Base-by-base conservation (phyloP, 1,284 basidiomycete species). In the Pascua sp. region DNA sequence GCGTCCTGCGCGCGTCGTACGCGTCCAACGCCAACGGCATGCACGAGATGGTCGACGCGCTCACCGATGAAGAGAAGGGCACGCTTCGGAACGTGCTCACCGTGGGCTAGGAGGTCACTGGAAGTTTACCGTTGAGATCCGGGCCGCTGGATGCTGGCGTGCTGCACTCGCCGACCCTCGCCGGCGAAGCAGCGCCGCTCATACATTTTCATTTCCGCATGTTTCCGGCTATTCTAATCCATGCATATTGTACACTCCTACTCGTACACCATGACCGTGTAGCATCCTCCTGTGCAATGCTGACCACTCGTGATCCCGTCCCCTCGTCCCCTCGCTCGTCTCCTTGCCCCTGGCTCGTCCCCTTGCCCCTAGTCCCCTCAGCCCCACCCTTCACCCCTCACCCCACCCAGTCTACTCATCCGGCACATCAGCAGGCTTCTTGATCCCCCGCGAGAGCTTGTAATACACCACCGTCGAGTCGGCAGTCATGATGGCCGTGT, bases 21-120 rank as follows among this genome's bases (percentile, higher is more conserved):
- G 71, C 82, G 11, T 79, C 81, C 32, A 87, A 92, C 64, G 80
- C 78, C 17, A 85, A 82, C 68, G 82, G 84, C 60, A 90, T 91
- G 71, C 80, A 83, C 15, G 79, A 77, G 17, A 78, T 87, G 47
- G 83, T 87, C 2, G 84, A 85, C 38, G 83, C 85, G 64, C 77
- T 91, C 60, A 83, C 80, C 11, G 80, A 84, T 5, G 84, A 86
- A 61, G 90, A 92, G 76, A 84, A 83, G 63, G 70, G 84, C 39
- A 82, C 90, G 18, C 78, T 91, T 41, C 83, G 81, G 51, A 79
- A 81, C 51, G 83, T 84, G n/a, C 75, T 88, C 62, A 73, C 70
- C 9, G 53, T 65, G 44, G 32, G 44, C 15, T 42, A 42, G 24
- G 24, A 32, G 24, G 24, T 32, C 24, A 32, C 24, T 32, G 24